Evolutionary conservation across 371 early-diverging fungal genomes (phyloP).

Genomic region (Syncephalastrum contaminatum): DNA sequence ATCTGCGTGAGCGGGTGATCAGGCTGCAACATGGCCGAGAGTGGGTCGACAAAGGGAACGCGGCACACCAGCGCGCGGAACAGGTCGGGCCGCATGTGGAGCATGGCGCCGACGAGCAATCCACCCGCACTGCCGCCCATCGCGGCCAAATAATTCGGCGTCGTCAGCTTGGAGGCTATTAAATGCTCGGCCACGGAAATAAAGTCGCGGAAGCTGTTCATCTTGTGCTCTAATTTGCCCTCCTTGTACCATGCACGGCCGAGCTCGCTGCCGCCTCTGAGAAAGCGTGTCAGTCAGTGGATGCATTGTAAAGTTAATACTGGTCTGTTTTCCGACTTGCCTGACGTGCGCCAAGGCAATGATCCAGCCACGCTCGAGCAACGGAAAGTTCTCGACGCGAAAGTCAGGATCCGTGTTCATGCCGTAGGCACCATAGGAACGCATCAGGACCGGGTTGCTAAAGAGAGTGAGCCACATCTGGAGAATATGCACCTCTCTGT

Average conservation of each 20-base stretch:
- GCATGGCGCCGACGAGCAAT: conserved; percentile 63
- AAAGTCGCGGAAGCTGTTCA: conserved; percentile 71
- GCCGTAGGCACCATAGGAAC: conserved; percentile 88
- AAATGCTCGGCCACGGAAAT: conserved; percentile 68
- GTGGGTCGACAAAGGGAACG: conserved; percentile 87
- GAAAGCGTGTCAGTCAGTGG: not conserved
- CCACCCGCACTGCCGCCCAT: conserved; percentile 85
- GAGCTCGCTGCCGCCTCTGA: conserved; percentile 81
- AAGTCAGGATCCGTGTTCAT: conserved; percentile 78
- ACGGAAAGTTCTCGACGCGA: conserved; percentile 74
- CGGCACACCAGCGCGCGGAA: conserved; percentile 76
- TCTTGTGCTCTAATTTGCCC: conserved; percentile 68
- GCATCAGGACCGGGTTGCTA: conserved; percentile 70
- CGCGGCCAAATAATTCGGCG: conserved; percentile 54
- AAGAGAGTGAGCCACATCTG: conserved; percentile 24
- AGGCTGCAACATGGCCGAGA: conserved; percentile 77
- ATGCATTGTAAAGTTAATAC: not conserved
- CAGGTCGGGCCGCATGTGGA: conserved; percentile 72
- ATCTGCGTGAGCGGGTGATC: conserved; percentile 74
- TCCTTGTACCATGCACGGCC: conserved; percentile 76
- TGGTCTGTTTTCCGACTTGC: conserved; percentile 26
- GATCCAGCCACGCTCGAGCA: conserved; percentile 79
- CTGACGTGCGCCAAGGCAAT: conserved; percentile 85
- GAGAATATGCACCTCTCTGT: not conserved
- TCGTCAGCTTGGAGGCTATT: conserved; percentile 50